Percentiles rank a stretch among this genome's conserved stretches.
phyloP scores from a whole-genome alignment of 768 basidiomycete species.

The Termitomyces sp. region DNA sequence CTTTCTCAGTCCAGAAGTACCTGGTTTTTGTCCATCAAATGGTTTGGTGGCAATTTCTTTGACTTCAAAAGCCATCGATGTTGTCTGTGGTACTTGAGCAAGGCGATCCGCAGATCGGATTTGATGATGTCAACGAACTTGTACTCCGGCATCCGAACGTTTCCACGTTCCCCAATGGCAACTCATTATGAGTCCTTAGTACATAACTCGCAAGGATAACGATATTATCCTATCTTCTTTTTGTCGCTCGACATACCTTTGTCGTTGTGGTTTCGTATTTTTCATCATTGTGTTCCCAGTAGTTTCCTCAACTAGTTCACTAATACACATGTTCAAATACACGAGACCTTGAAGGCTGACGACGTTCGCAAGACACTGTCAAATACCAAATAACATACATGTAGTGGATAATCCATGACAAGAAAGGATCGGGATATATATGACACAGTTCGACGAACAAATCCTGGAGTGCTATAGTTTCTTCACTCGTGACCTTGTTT shows the following conservation, averaged over 20 bases:
- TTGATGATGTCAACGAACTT: constrained; percentile 13
- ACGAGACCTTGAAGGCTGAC: neutral
- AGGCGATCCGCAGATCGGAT: neutral
- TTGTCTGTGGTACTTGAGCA: neutral
- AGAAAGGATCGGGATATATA: neutral
- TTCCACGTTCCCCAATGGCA: neutral
- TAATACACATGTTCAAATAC: neutral
- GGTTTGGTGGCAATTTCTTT: constrained; percentile 79
- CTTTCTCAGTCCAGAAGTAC: constrained; percentile 96
- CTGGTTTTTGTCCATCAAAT: constrained; percentile 93
- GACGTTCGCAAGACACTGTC: neutral
- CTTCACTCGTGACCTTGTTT: neutral
- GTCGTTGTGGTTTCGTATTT: neutral
- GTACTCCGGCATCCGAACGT: neutral
- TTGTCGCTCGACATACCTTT: neutral
- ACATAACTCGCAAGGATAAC: too few species aligned
- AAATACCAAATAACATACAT: neutral
- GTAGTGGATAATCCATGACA: neutral
- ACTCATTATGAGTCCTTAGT: too few species aligned
- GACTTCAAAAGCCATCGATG: constrained; percentile 41
- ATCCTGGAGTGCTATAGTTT: neutral
- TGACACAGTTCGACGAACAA: neutral
- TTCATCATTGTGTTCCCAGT: neutral
- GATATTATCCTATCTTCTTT: too few species aligned
- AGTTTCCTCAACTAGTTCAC: neutral